Base-by-base conservation (phyloP, 2,329 filamentous ascomycete genomes). In the Penicillium expansum region DNA sequence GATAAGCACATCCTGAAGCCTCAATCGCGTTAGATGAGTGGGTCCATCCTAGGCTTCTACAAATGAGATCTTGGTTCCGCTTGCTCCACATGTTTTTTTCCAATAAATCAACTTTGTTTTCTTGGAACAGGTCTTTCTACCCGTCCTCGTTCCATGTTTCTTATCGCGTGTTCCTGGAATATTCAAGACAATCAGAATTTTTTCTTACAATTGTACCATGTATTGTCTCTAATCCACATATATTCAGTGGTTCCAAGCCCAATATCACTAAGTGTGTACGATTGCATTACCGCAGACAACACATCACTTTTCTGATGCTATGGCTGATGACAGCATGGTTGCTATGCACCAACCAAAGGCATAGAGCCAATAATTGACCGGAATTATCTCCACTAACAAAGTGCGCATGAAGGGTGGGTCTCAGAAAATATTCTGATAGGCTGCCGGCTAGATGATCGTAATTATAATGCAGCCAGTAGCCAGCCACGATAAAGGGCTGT, bases 1-100 rank as follows among this genome's bases (percentile, higher is more conserved):
- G 45, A 55, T 55, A 55, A 55, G 52, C 20, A 49, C 18, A 45
- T 39, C 29, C 14, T 51, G 10, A 27, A 22, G 20, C 13, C 37
- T 37, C n/a, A 20, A 41, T 49, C 9, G 45, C 22, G 44, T 47
- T 52, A 37, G 41, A 29, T 7, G 1, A 7, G 45, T 50, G 52
- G 45, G 39, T 29, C 45, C 10, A 10, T 2, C 5, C 20, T 39
- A 8, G 30, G n/a, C 11, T 42, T 27, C 38, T 37, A 16, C 52
- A 37, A 55, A 50, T 55, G 9, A 50, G 45, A 50, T 50, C 22
- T 50, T 43, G 29, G 37, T 37, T 27, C 30, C 29, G 29, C 3
- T 13, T 14, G 4, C 13, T 24, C 37, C 45, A 55, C 52, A 20
- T 32, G 37, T 20, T 2, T 7, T 11, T 42, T 32, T 42, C 9